Evolutionary conservation across 352 stramenopile species (phyloP).

Genomic region (Aphanomyces stellatus): DNA sequence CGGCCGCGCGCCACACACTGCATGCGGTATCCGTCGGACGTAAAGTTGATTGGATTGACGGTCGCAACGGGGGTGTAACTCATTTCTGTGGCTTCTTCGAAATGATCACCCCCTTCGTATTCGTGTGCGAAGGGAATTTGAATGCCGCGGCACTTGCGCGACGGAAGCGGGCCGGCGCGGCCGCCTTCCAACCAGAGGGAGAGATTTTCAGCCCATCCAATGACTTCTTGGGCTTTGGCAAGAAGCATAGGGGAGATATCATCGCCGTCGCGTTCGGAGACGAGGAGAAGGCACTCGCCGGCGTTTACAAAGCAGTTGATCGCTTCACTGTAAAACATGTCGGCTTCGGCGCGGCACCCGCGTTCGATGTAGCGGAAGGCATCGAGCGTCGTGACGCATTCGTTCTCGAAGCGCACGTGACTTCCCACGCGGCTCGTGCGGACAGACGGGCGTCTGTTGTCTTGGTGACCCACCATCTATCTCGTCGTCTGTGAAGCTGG

Average conservation of each 20-base stretch:
- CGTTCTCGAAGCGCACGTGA: slow-evolving; percentile 16
- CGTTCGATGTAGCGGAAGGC: slow-evolving; percentile 21
- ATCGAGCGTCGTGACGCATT: slow-evolving; percentile 19
- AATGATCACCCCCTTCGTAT: slow-evolving; percentile 10
- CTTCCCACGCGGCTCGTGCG: slow-evolving; percentile 12
- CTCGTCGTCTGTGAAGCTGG: too few relatives aligned
- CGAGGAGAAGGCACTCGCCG: slow-evolving; percentile 12
- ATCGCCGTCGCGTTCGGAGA: slow-evolving; percentile 8
- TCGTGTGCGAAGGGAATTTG: slow-evolving; percentile 15
- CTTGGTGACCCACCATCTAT: neutral
- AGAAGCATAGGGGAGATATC: slow-evolving; percentile 7
- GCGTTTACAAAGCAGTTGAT: slow-evolving; percentile 20
- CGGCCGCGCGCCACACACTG: slow-evolving; percentile 8
- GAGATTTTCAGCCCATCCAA: slow-evolving; percentile 18
- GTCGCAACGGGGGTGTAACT: slow-evolving; percentile 17
- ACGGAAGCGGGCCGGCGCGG: slow-evolving; percentile 5
- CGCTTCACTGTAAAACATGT: slow-evolving; percentile 18
- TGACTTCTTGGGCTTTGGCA: slow-evolving; percentile 15
- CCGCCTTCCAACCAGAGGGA: slow-evolving; percentile 17
- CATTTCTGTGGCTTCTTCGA: slow-evolving; percentile 10
- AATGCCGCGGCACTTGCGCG: slow-evolving; percentile 16
- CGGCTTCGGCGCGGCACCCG: slow-evolving; percentile 15
- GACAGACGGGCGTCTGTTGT: slow-evolving; percentile 5
- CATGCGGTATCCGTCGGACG: slow-evolving; percentile 16
- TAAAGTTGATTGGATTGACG: slow-evolving; percentile 20